These are phyloP conservation scores for Takashimella koratensis DNA, from an alignment of 1,284 basidiomycete genomes.

Conservation along the genomic window DNA sequence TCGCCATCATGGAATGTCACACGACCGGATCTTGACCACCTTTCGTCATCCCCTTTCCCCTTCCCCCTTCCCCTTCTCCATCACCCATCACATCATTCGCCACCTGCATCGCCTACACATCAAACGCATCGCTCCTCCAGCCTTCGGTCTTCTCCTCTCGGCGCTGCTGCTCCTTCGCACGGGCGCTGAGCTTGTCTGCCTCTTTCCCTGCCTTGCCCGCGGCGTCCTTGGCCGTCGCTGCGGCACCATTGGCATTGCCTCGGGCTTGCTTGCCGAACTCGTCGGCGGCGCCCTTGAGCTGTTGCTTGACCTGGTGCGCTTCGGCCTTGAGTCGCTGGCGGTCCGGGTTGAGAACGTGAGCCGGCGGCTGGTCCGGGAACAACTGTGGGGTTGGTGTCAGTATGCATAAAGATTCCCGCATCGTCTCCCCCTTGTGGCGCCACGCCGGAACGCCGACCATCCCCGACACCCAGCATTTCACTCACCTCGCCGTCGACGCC, in stretches of 20 bases:
- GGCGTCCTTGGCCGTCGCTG: conserved; percentile 35
- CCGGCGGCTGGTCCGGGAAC: conserved; percentile 47
- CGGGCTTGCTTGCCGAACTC: conserved; percentile 20
- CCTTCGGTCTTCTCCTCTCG: conserved; percentile 44
- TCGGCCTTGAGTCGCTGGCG: conserved; percentile 34
- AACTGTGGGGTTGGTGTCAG: conserved; percentile 22
- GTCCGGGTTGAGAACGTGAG: conserved; percentile 35
- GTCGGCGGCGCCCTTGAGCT: conserved; percentile 26
- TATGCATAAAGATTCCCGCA: not conserved
- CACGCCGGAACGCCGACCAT: too few relatives aligned
- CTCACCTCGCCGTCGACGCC: conserved; percentile 50
- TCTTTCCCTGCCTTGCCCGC: conserved; percentile 43
- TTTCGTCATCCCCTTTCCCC: too few relatives aligned
- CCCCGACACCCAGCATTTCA: not conserved
- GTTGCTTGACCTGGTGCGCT: conserved; percentile 19
- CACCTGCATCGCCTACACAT: conserved; percentile 23
- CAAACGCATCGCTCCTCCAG: conserved; percentile 50
- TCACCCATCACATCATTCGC: too few relatives aligned
- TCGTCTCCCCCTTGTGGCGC: too few relatives aligned
- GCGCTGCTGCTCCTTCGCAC: conserved; percentile 37
- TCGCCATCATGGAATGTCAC: too few relatives aligned
- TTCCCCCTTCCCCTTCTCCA: too few relatives aligned
- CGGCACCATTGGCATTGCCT: not conserved
- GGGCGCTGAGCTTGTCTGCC: conserved; percentile 36
- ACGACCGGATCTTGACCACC: too few relatives aligned